Base-by-base conservation (phyloP, 257 asterid species). In the Voacanga thouarsii region DNA sequence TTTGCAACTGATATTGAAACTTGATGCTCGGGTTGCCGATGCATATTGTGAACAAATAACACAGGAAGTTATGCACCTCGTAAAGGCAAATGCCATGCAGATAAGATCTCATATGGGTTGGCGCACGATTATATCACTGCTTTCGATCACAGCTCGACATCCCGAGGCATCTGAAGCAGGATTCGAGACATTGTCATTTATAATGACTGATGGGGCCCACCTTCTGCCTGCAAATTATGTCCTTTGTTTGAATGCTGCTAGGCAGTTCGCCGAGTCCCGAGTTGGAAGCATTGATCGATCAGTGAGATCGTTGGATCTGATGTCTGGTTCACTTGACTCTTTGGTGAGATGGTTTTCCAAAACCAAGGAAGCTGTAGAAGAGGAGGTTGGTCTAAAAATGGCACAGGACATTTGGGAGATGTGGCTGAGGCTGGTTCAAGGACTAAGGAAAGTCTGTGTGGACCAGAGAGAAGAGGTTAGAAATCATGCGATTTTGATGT, bases 161-260 rank as follows among this genome's bases (percentile, higher is more conserved):
- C 99, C 99, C 6, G 99, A 94, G 85, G 99, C 99, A 44, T 92
- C 98, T 4, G 99, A 95, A 74, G 86, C 91, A 6, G 99, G 99
- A 47, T 95, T 90, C 44, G 97, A 95, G 84, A 89, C 97, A 6
- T 83, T 95, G 56, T 87, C 96, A 41, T 89, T 84, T 78, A 85
- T 95, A 82, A 92, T 95, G 99, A 85, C 92, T 61, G 97, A 88
- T 9, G 96, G 98, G 77, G 91, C 94, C 83, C 96, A 92, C 86
- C 86, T 95, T 23, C 83, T 86, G 65, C 98, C 99, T 21, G 94
- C 97, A 45, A 95, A 95, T 73, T 95, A 90, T n/a, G 82, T 95
- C 72, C 91, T 92, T 26, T 94, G 98, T 65, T 76, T 90, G 80
- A 89, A 88, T 72, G 99, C 97, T 12, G 98, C 97, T 60, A 84